Percentiles rank a stretch among this genome's conserved stretches.
Conservation (phyloP, 768 basidiomycete genomes). For the Psilocybe cyanescens region DNA sequence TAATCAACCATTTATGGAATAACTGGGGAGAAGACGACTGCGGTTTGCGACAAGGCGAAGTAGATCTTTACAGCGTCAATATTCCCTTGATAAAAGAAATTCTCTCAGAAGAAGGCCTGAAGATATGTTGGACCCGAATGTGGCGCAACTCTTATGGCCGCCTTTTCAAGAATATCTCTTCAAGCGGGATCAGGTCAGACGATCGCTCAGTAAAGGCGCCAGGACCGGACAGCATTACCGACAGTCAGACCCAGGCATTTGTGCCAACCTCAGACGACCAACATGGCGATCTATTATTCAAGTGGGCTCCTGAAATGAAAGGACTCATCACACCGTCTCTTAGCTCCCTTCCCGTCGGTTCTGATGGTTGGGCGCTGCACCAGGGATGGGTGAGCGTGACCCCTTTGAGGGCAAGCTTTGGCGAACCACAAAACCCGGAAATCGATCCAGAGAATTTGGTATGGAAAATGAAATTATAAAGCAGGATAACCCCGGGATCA, state of each 20-base stretch:
- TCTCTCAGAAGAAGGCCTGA: constrained; percentile 60
- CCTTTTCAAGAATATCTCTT: constrained; percentile 64
- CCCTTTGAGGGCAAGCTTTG: constrained; percentile 76
- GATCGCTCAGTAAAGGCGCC: constrained; percentile 36
- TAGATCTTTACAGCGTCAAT: constrained; percentile 88
- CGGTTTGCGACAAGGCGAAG: constrained; percentile 61
- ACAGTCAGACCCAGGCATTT: constrained; percentile 19
- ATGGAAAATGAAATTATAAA: constrained; percentile 64
- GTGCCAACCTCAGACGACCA: constrained; percentile 10
- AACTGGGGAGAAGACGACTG: constrained; percentile 80
- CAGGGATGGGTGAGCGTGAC: constrained; percentile 78
- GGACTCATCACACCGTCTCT: constrained; percentile 63
- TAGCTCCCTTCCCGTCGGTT: constrained; percentile 68
- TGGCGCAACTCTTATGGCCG: constrained; percentile 87
- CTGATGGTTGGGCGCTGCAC: constrained; percentile 82
- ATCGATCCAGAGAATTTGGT: constrained; percentile 42
- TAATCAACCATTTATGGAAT: constrained; percentile 76
- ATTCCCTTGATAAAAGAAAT: constrained; percentile 79
- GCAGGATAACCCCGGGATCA: background rate
- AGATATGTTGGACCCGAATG: constrained; percentile 79
- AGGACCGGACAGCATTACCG: constrained; percentile 45
- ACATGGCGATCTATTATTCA: constrained; percentile 59
- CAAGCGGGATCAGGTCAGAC: constrained; percentile 12
- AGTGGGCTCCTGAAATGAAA: constrained; percentile 72
- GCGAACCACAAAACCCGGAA: constrained; percentile 50